These are phyloP conservation scores for Chlamydomonas asymmetrica DNA, from an alignment of 139 green algal genomes.

Conservation along the genomic window DNA sequence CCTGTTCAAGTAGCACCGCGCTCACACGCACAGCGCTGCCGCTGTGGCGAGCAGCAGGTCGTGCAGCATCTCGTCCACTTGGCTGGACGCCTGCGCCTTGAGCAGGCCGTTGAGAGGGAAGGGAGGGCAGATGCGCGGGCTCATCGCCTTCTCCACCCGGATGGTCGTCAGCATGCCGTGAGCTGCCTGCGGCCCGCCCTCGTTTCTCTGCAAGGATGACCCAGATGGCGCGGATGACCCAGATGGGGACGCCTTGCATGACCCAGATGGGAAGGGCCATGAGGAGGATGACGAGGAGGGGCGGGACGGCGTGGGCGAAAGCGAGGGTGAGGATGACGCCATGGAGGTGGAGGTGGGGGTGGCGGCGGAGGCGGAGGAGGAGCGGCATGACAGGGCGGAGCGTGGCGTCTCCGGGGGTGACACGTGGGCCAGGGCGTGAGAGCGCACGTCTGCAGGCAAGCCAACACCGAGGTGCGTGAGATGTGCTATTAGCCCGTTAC, in stretches of 20 bases:
- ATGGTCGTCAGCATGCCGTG: conserved; percentile 11
- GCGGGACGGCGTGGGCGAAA: background rate
- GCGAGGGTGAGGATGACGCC: background rate
- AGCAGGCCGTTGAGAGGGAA: conserved; percentile 30
- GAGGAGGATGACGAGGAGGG: too few species aligned
- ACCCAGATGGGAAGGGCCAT: too few species aligned
- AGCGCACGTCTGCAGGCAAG: too few species aligned
- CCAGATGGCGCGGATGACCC: too few species aligned
- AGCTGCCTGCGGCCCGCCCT: background rate
- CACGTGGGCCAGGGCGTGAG: too few species aligned
- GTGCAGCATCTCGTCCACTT: conserved; percentile 25
- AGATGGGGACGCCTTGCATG: too few species aligned
- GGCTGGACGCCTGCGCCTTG: conserved; percentile 11
- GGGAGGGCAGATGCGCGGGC: conserved; percentile 15
- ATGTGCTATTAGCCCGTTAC: too few species aligned
- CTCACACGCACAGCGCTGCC: too few species aligned
- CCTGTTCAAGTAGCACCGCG: too few species aligned
- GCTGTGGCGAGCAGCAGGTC: conserved; percentile 21
- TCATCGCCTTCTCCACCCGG: conserved; percentile 7
- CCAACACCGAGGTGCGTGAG: too few species aligned
- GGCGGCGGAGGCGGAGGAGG: background rate
- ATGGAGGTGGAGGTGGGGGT: background rate
- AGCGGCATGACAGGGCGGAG: background rate
- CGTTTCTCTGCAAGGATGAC: too few species aligned
- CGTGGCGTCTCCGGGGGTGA: background rate